Base-by-base conservation (phyloP, 2,329 filamentous ascomycete genomes). In the Nectriaceae sp. region DNA sequence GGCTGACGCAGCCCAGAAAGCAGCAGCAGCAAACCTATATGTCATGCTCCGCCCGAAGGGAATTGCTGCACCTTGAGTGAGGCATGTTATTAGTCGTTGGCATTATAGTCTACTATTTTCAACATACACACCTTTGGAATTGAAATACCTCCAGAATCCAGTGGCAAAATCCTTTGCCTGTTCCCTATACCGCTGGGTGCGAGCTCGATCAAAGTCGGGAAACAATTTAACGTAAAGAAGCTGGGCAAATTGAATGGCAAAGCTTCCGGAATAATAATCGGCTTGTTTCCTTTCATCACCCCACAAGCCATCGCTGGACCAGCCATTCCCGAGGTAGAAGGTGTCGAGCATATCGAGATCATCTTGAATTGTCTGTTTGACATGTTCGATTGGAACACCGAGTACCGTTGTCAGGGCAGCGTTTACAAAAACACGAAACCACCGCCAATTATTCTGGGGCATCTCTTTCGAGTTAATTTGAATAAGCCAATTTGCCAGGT, bases 211-310 rank as follows among this genome's bases (percentile, higher is more conserved):
- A 3, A 75, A 36, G 15, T 76, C 70, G 1, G 54, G 49, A 0
- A 73, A 74, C 49, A 75, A 73, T 6, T 69, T 71, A 0, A 69
- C 64, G 49, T 75, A 80, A 0, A 78, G 59, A 3, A 79, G 58
- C 48, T 79, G 76, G 2, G 69, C 71, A 26, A 78, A 79, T 46
- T 79, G 77, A 8, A 80, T 76, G 0, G 77, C 77, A 46, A 80
- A 80, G 39, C 77, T 79, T 0, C 76, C 76, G 1, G 76, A 79
- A 46, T 80, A 80, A 55, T 79, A 79, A 43, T 79, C 77, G 0
- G 70, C 75, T 39, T 79, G 76, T 4, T 68, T 33, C 2, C 67
- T 64, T 0, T 54, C 40, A 36, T 10, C 33, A 36, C 1, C 65
- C 65, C 76, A 79, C 0, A 65, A 48, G 0, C 77, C 77, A 42